phyloP scores from a whole-genome alignment of 225 moss, liverwort and hornwort genomes.

The Bryum argenteum region DNA sequence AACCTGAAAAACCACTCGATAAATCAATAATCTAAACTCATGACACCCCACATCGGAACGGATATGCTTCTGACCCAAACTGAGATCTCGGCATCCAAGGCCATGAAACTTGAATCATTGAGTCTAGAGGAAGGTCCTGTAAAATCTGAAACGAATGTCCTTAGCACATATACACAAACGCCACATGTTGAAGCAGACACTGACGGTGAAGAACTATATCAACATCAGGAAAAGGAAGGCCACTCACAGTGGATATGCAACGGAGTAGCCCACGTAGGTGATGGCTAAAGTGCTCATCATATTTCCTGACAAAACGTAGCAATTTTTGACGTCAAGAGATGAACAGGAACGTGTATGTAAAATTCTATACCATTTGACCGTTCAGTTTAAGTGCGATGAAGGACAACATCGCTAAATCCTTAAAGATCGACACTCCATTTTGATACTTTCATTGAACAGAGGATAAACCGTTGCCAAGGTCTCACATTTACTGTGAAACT shows the following conservation, averaged over 20 bases:
- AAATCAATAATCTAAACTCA: conserved; percentile 7
- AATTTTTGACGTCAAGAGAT: background rate
- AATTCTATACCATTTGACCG: background rate
- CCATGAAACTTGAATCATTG: conserved; percentile 4
- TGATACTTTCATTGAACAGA: background rate
- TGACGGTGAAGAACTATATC: background rate
- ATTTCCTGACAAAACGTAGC: conserved; percentile 44
- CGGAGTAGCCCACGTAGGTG: conserved; percentile 56
- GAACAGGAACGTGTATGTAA: background rate
- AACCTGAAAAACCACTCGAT: conserved; percentile 41
- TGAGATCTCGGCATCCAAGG: background rate
- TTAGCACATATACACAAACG: conserved; percentile 1
- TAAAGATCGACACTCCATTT: background rate
- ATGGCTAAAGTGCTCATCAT: conserved; percentile 64
- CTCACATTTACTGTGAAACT: background rate
- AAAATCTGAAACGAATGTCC: conserved; percentile 9
- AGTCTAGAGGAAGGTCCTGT: background rate
- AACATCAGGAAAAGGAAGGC: background rate
- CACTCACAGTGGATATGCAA: conserved; percentile 76
- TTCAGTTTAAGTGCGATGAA: background rate
- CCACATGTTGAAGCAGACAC: background rate
- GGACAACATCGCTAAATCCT: background rate
- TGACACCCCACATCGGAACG: conserved; percentile 1
- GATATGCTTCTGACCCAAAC: conserved; percentile 10
- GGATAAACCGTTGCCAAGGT: too few species aligned